Conservation (phyloP, 208 protist species). For the Leishmania aethiopica region DNA sequence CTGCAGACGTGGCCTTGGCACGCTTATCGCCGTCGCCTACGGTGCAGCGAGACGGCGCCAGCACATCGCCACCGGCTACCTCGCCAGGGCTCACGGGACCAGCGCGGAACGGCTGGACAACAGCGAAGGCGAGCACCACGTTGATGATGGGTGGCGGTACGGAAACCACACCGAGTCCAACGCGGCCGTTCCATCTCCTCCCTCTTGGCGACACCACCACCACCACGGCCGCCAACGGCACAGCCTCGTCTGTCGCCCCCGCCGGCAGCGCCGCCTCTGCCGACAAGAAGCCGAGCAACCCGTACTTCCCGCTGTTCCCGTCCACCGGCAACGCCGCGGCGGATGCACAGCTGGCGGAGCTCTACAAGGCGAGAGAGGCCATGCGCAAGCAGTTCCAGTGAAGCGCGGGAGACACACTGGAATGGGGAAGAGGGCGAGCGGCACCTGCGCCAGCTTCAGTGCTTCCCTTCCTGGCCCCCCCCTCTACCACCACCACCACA, state of each 20-base stretch:
- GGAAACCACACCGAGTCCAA: conserved; percentile 5
- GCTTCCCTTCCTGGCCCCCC: not conserved
- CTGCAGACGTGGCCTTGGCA: no score
- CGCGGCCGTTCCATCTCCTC: conserved; percentile 30
- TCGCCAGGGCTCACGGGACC: not conserved
- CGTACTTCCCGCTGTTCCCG: conserved; percentile 57
- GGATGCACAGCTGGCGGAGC: conserved; percentile 73
- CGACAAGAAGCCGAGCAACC: conserved; percentile 38
- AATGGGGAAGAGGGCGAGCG: not conserved
- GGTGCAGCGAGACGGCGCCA: not conserved
- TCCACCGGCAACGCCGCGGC: conserved; percentile 79
- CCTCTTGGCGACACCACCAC: not conserved
- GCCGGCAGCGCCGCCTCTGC: no score
- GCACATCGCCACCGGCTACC: not conserved
- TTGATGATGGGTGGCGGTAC: not conserved
- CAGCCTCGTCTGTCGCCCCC: not conserved
- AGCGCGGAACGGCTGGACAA: not conserved
- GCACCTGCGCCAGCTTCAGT: not conserved
- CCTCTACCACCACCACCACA: not conserved
- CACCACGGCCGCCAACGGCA: not conserved
- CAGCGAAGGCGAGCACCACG: not conserved
- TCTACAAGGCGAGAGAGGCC: conserved; percentile 76
- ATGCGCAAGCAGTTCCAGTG: conserved; percentile 60
- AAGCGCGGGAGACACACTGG: not conserved
- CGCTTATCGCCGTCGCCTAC: conserved; percentile 3